A percentile compares a stretch with the other conserved stretches of the same genome.
Conservation (phyloP, 169 alveolate genomes). For the Perkinsus olseni region DNA sequence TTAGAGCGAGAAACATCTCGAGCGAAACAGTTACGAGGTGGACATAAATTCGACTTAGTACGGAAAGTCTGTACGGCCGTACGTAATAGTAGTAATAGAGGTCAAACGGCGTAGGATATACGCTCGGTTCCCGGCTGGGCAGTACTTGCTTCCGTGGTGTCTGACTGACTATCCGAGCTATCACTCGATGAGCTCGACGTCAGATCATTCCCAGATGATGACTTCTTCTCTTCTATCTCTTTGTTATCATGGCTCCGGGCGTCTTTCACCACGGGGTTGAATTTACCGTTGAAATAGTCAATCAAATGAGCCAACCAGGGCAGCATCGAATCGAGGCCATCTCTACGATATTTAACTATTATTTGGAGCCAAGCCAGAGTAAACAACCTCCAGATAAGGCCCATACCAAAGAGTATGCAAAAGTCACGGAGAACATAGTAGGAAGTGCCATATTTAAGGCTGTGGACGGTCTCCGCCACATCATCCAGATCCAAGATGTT, state of each 20-base stretch:
- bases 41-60: neutral
- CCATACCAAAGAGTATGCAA: neutral
- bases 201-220: too few relatives aligned
- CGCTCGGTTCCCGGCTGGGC: neutral
- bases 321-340: neutral
- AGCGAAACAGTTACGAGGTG: neutral
- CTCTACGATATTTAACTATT: neutral
- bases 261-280: neutral
- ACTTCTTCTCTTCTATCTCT: too few relatives aligned
- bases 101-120: neutral
- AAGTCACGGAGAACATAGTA: neutral
- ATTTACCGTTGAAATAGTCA: neutral
- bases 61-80: neutral
- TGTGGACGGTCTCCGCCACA: neutral
- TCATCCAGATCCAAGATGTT: neutral
- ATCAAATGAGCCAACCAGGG: neutral
- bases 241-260: too few relatives aligned
- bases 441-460: neutral
- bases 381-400: neutral
- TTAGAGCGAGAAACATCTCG: neutral
- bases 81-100: neutral
- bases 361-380: neutral
- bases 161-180: too few relatives aligned
- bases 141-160: too few relatives aligned
- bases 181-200: too few relatives aligned